Base-by-base conservation (phyloP, 1,284 basidiomycete species). In the Pseudozyma thailandica region DNA sequence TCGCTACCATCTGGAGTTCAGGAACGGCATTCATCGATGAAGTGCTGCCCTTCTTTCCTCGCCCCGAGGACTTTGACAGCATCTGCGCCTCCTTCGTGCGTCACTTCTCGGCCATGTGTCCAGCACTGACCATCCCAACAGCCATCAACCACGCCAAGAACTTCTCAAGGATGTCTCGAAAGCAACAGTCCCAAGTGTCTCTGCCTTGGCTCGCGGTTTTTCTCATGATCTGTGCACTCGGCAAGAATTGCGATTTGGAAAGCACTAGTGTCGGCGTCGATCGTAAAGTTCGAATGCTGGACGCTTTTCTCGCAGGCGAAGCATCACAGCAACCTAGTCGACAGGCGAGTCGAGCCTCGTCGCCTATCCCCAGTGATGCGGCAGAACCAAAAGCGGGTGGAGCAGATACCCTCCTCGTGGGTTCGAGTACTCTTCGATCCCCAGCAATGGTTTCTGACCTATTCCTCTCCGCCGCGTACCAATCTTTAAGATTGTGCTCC, bases 11-110 rank as follows among this genome's bases (percentile, higher is more conserved):
- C 49, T 72, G 70, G 70, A 48, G 47, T 41, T 69, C 65, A 8
- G 65, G 65, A n/a, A 62, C 58, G 2, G 65, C 56, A 2, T 72
- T 72, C 37, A 58, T 65, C 63, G 62, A 72, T 8, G 63, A 72
- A 28, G 52, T 72, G 5, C 31, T 69, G n/a, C 65, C 66, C 1
- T 64, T 70, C 42, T 70, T 70, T 41, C 61, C 66, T n/a, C 30
- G 18, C 20, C 46, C 55, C 15, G 52, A 64, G 25, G 66, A 63
- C n/a, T 64, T 70, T 39, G 66, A 70, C 31, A 56, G 51, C 41
- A 63, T 70, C 37, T 64, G 60, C 38, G 60, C 61, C 21, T 55
- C 55, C 5, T 63, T 68, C 23, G 56, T 61, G 13, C 46, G 64
- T 23, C 70, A 63, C 35, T 63, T 63, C 35, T 52, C 56, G 15